Percentiles rank a stretch among this genome's conserved stretches.
Evolutionary conservation across 257 asterid species (phyloP).

Genomic region (Cinchona pubescens): DNA sequence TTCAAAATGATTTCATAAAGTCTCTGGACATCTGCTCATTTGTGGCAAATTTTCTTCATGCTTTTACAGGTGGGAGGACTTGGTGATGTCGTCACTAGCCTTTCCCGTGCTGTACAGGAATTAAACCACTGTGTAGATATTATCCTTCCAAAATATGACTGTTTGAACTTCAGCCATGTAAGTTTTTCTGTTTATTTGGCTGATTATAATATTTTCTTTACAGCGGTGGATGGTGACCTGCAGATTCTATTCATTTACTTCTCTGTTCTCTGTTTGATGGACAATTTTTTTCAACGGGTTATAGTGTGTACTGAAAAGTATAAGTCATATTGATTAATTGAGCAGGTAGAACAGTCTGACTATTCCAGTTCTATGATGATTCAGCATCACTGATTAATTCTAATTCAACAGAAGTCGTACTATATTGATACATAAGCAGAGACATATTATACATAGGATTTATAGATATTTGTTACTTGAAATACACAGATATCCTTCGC

Average conservation of each 20-base stretch:
- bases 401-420: neutral
- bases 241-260: neutral
- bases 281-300: neutral
- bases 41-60: slow-evolving; percentile 1
- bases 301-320: neutral
- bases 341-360: neutral
- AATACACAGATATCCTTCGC: neutral
- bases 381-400: neutral
- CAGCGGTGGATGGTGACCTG: neutral
- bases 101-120: slow-evolving; percentile 97
- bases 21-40: neutral
- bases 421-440: neutral
- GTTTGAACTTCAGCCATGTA: slow-evolving; percentile 67
- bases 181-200: slow-evolving; percentile 33
- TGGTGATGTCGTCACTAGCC: slow-evolving; percentile 98
- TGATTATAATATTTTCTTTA: slow-evolving; percentile 18
- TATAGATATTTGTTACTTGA: neutral
- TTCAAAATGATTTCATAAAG: neutral
- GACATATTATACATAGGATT: neutral
- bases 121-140: slow-evolving; percentile 83
- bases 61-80: slow-evolving; percentile 95
- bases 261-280: slow-evolving; percentile 1
- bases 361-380: neutral
- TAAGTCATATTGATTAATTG: neutral
- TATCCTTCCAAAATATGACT: slow-evolving; percentile 90